Base-by-base conservation (phyloP, 306 rosid species). In the Cyamopsis tetragonoloba region DNA sequence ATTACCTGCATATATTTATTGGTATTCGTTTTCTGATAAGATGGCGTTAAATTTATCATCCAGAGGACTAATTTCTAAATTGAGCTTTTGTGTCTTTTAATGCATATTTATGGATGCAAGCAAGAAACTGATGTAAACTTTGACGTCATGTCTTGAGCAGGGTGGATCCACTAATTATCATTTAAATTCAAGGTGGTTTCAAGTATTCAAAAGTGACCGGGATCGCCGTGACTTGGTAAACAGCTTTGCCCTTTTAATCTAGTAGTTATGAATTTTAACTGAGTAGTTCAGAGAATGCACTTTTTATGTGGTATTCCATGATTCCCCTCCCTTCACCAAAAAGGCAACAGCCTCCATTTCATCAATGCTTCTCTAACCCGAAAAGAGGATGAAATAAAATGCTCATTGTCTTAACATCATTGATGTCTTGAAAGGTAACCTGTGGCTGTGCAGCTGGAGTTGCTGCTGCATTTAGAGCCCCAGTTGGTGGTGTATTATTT, bases 401-500 rank as follows among this genome's bases (percentile, higher is more conserved):
- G 13, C 77, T 77, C 49, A 71, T 47, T 64, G n/a, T n/a, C 44
- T 58, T 58, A 23, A 58, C 71, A 51, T 63, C 50, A 24, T 65
- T 70, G 55, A 57, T 71, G 17, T 59, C 70, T 66, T 75, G 50
- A 70, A 86, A 92, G 98, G 98, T 92, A 61, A 93, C 98, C 60
- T 93, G 98, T 84, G 98, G 98, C 31, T 93, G 96, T 81, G 98
- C 98, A 66, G 96, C 98, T 66, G 97, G 98, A 74, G 96, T 93
- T 51, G 95, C 97, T 61, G 98, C 98, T 50, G 96, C 98, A 73
- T 93, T 93, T 77, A 86, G 98, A 83, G 98, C 98, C 77, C 98
- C 98, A 1, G 96, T 93, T 58, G 98, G 98, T 41, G 98, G 98
- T 60, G 98, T 93, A 23, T 81, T 93, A 79, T 93, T 93, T 86